These are phyloP conservation scores for Tricholoma sp. DNA, from an alignment of 768 basidiomycete species.

Conservation along the genomic window DNA sequence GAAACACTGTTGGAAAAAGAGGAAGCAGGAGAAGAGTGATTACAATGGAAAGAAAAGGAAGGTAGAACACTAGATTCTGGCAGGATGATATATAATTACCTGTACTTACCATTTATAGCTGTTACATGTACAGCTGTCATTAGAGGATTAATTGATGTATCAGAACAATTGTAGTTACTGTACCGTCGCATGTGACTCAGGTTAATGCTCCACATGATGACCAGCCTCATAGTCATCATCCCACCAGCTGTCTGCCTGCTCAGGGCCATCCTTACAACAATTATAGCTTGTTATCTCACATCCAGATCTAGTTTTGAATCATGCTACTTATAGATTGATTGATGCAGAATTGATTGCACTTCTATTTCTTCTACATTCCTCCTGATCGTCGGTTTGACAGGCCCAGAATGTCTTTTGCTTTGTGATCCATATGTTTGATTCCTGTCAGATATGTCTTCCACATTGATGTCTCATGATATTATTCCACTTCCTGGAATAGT, in stretches of 20 bases:
- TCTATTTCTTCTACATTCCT: not conserved
- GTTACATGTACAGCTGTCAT: not conserved
- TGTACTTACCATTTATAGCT: no score
- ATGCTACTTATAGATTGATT: not conserved
- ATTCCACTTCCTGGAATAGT: not conserved
- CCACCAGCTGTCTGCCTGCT: not conserved
- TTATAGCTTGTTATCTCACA: not conserved
- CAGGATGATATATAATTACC: no score
- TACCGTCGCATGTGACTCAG: not conserved
- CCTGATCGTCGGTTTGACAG: not conserved
- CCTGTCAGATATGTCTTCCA: not conserved
- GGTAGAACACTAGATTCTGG: not conserved
- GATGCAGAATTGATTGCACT: not conserved
- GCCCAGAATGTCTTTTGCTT: not conserved
- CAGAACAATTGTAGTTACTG: not conserved
- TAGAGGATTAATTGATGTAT: not conserved
- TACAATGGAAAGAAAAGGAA: no score
- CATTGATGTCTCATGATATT: not conserved
- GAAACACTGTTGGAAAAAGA: no score
- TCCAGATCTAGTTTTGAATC: not conserved
- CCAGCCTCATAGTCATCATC: not conserved
- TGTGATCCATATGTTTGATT: not conserved
- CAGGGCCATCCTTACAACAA: not conserved
- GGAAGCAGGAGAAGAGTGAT: no score
- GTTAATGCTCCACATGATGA: not conserved